Evolutionary conservation across 148 eudicot species (phyloP).

Genomic region (Suaeda aralocaspica): DNA sequence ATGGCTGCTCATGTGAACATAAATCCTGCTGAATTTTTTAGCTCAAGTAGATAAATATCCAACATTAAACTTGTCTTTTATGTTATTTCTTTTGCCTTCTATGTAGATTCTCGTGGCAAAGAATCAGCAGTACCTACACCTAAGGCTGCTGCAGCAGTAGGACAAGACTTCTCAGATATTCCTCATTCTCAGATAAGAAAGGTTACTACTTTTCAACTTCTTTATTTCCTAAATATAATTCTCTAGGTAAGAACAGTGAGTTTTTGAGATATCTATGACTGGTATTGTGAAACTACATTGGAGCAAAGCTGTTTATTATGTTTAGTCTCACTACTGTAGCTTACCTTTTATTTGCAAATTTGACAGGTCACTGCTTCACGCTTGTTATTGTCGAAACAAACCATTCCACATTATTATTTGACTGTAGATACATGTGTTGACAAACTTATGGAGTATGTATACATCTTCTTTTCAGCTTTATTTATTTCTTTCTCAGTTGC

Average conservation of each 20-base stretch:
- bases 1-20: background rate
- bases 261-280: background rate
- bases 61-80: background rate
- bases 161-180: constrained; percentile 64
- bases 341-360: constrained; percentile 17
- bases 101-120: constrained; percentile 72
- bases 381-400: constrained; percentile 74
- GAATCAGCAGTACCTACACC: constrained; percentile 46
- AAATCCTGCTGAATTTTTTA: background rate
- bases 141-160: constrained; percentile 43
- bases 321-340: constrained; percentile 11
- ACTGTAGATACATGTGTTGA: constrained; percentile 84
- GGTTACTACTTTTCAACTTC: constrained; percentile 30
- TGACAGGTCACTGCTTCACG: constrained; percentile 81
- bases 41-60: background rate
- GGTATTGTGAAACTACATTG: constrained; percentile 3
- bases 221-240: background rate
- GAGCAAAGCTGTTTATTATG: background rate
- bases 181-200: constrained; percentile 88
- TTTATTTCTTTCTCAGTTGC: background rate
- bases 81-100: background rate
- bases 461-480: background rate
- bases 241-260: background rate
- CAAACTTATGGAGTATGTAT: constrained; percentile 85
- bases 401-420: constrained; percentile 83